Evolutionary conservation across 805 yeast genomes (phyloP), one percentile per base, ranked within the genome.

Genomic region (Suhomyces pyralidae): DNA sequence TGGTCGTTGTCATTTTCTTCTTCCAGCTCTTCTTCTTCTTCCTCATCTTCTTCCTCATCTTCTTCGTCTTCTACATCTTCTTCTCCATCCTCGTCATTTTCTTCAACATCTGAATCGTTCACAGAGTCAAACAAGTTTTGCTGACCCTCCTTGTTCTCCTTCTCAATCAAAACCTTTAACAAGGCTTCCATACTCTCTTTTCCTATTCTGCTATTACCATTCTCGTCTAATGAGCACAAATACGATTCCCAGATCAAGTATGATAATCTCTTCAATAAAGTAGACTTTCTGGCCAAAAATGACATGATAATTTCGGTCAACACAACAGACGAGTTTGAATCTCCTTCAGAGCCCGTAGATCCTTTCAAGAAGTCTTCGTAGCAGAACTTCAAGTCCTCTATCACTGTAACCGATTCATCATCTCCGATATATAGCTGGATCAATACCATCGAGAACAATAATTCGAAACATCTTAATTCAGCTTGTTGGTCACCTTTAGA

Each of bases 121-220:
- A 76, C 89, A 12, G 80, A 83, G 53, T 88, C 89, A 63, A 92
- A 92, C 61, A 93, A 69, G 45, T 80, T 80, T 24, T 79, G 78
- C 67, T 89, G 94, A 1, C 97, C 97, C 58, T 85, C 84, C 55
- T 84, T 82, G 65, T 88, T 89, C 67, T 92, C 97, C 62, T 81
- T 84, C 0, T 96, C 65, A 5, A 53, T 64, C 54, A 76, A 65
- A 7, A 74, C 72, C 50, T 71, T 68, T 52, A 61, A 72, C 51
- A 76, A 61, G 44, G 73, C 65, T 53, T 67, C 57, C 52, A 76
- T 70, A 47, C 76, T 63, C 15, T 64, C 68, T n/a, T 60, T 65
- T 28, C 61, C 64, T 19, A 74, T 55, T 49, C 65, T 63, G 30
- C 64, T 46, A 15, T 60, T 56, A 0, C 72, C 74, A 19, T 53